phyloP scores from a whole-genome alignment of 495 filamentous ascomycete species.

The Lasiosphaeriaceae sp. region DNA sequence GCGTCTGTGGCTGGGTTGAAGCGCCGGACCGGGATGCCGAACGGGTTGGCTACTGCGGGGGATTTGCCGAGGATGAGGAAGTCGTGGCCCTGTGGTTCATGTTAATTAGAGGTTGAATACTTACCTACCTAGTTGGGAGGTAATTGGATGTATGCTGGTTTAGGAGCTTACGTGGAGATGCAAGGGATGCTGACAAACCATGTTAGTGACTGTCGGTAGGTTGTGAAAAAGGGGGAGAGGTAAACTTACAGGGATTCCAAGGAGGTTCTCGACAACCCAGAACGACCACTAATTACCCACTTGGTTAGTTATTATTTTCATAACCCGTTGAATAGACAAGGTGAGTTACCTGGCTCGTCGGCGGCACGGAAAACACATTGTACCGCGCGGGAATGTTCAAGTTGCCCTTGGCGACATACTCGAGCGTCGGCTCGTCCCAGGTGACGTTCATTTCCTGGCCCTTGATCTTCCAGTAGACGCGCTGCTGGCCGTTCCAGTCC shows the following conservation, averaged over 20 bases:
- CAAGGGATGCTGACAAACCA: no score
- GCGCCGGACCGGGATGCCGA: constrained; percentile 1
- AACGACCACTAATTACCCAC: constrained; percentile 9
- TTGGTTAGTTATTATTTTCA: not conserved
- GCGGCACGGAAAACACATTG: constrained; percentile 35
- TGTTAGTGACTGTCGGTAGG: no score
- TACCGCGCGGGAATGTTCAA: constrained; percentile 26
- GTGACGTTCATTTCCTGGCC: constrained; percentile 22
- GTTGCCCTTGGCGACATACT: constrained; percentile 32
- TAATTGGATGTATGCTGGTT: no score
- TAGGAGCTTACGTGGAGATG: constrained; percentile 45
- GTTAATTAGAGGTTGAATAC: not conserved
- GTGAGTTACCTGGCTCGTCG: not conserved
- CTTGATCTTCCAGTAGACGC: constrained; percentile 34
- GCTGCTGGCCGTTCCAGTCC: not conserved
- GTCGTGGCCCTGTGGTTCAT: constrained; percentile 11
- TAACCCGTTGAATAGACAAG: not conserved
- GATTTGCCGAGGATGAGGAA: constrained; percentile 31
- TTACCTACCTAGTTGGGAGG: no score
- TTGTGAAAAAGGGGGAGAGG: no score
- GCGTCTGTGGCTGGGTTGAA: constrained; percentile 27
- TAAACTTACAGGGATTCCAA: constrained; percentile 25
- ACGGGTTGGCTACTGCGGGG: constrained; percentile 14
- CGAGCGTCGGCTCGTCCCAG: constrained; percentile 37
- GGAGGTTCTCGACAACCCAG: constrained; percentile 35